A percentile compares a stretch with the other conserved stretches of the same genome.
Conservation (phyloP, 2,329 filamentous ascomycete species). For the Penicillium sp. region DNA sequence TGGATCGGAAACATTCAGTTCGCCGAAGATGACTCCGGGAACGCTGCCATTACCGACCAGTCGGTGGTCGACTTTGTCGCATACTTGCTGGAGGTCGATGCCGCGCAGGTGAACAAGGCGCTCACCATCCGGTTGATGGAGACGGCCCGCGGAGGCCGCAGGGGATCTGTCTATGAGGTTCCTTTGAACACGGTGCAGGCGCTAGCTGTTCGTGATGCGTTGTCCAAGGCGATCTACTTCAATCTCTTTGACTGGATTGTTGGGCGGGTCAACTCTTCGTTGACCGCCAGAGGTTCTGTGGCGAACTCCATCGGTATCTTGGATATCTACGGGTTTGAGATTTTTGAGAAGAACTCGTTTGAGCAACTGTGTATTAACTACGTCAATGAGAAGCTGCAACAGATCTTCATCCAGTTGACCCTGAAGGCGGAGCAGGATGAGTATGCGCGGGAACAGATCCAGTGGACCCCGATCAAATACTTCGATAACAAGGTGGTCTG, state of each 20-base stretch:
- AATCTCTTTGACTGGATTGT: slow-evolving; percentile 99
- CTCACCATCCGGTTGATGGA: slow-evolving; percentile 82
- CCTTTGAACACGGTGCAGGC: slow-evolving; percentile 85
- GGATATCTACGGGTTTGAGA: slow-evolving; percentile 98
- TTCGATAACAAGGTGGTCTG: slow-evolving; percentile 99
- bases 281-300: slow-evolving; percentile 66
- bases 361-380: slow-evolving; percentile 99
- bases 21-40: slow-evolving; percentile 76
- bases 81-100: slow-evolving; percentile 80
- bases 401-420: slow-evolving; percentile 97
- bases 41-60: slow-evolving; percentile 75
- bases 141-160: slow-evolving; percentile 56
- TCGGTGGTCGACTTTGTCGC: slow-evolving; percentile 91
- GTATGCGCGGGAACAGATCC: slow-evolving; percentile 88
- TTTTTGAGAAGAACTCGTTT: slow-evolving; percentile 98
- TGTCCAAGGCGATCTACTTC: slow-evolving; percentile 92
- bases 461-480: slow-evolving; percentile 98
- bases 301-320: slow-evolving; percentile 88
- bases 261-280: slow-evolving; percentile 75
- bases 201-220: slow-evolving; percentile 72
- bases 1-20: slow-evolving; percentile 96
- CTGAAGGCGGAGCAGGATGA: slow-evolving; percentile 96
- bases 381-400: slow-evolving; percentile 97
- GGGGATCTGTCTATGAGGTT: slow-evolving; percentile 61
- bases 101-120: slow-evolving; percentile 70